These are phyloP conservation scores for Tubosaeta brunneosetosa DNA, from an alignment of 768 basidiomycete genomes.

Conservation along the genomic window DNA sequence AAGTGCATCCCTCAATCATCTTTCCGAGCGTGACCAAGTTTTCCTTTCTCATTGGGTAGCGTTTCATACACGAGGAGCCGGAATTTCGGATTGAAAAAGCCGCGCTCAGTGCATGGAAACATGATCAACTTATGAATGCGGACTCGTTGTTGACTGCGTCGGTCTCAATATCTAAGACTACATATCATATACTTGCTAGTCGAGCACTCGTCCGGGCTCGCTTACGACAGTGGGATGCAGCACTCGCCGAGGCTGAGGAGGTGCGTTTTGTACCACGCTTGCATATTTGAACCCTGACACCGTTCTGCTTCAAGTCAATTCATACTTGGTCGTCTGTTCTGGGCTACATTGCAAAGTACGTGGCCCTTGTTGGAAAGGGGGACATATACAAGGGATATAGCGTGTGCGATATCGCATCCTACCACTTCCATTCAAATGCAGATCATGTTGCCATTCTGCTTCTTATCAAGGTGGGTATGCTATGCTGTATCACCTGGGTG, in stretches of 20 bases:
- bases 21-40: no score
- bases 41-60: no score
- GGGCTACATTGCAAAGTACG: conserved; percentile 1
- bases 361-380: background rate
- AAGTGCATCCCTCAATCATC: no score
- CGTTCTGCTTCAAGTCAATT: background rate
- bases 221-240: background rate
- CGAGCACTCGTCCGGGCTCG: conserved; percentile 6
- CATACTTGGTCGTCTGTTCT: background rate
- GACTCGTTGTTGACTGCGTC: no score
- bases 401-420: conserved; percentile 1
- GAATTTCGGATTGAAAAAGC: no score
- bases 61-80: no score
- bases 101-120: no score
- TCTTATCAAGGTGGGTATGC: conserved; percentile 1
- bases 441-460: background rate
- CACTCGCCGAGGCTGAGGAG: conserved; percentile 2
- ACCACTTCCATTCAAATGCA: background rate
- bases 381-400: background rate
- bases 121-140: no score
- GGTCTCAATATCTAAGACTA: no score
- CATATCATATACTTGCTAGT: background rate
- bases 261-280: background rate
- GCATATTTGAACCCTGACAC: background rate
- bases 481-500: background rate